Evolutionary conservation across 2,329 filamentous ascomycete species (phyloP).

Genomic region (Microdochium bolleyi): DNA sequence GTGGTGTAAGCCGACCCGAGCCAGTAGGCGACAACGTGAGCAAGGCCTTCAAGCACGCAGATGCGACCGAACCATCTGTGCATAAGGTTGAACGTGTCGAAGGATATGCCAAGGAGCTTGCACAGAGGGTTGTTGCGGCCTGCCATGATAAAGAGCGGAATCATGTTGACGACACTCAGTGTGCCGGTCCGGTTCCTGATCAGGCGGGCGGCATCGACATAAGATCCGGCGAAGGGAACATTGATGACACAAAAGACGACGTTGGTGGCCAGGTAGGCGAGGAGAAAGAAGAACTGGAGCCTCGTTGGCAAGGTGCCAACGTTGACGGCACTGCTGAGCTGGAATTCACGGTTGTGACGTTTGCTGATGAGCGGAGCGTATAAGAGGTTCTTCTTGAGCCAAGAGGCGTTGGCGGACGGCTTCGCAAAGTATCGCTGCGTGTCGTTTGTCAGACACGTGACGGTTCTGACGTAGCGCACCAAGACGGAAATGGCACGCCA

Average conservation of each 20-base stretch:
- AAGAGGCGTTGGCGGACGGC: constrained; percentile 44
- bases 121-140: constrained; percentile 75
- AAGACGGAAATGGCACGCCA: constrained; percentile 58
- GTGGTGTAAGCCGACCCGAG: constrained; percentile 28
- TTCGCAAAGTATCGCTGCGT: constrained; percentile 71
- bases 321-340: constrained; percentile 58
- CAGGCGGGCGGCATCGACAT: constrained; percentile 34
- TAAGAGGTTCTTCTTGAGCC: constrained; percentile 58
- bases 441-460: constrained; percentile 71
- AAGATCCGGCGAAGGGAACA: constrained; percentile 48
- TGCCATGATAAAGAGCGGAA: constrained; percentile 66
- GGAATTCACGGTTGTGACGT: constrained; percentile 69
- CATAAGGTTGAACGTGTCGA: constrained; percentile 76
- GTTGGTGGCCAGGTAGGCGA: constrained; percentile 64
- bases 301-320: constrained; percentile 75
- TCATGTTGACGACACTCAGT: constrained; percentile 68
- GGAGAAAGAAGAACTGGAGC: constrained; percentile 63
- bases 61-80: constrained; percentile 77
- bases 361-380: constrained; percentile 67
- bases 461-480: constrained; percentile 60
- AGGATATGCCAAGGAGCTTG: constrained; percentile 62
- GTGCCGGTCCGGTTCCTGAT: constrained; percentile 63
- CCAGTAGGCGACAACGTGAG: constrained; percentile 57
- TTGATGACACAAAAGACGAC: constrained; percentile 66
- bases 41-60: constrained; percentile 59